Evolutionary conservation across 371 early-diverging fungal genomes (phyloP), one percentile per base, ranked within the genome.

Genomic region (Haplosporangium sp.): DNA sequence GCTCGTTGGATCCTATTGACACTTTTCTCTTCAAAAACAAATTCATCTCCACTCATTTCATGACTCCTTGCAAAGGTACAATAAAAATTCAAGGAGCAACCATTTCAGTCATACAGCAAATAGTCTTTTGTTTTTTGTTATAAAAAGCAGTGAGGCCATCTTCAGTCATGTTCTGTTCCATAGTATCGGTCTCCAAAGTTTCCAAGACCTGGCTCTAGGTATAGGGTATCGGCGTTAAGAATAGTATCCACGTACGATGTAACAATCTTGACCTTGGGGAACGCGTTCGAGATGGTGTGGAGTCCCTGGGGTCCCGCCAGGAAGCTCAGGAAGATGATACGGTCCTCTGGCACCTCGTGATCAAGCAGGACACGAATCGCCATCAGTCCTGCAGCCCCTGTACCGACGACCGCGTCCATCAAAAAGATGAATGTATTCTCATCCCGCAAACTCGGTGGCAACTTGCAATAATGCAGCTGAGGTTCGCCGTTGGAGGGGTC

Each of bases 351-450:
- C 4, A 96, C 94, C 59, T 91, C 90, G 67, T 97, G 95, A 80
- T 96, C 98, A 12, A 94, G 72, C 62, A 96, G 80, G 23, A 96
- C 95, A 29, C 95, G 91, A 41, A 97, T 91, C 7, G 98, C 96
- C 96, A 96, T 96, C 79, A 96, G 64, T 5, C 94, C 96, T 12
- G 95, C 94, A 11, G 96, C 98, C 36, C 98, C 97, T 12, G 94
- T 92, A 3, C 92, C 93, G 21, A 95, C 84, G 42, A 91, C 90
- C 5, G 94, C 91, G 80, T 95, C 95, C 85, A 84, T 81, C 51
- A 66, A 62, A 18, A 77, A 67, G 62, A 64, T 68, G 43, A 60
- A 75, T 7, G 62, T 67, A 55, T 70, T 62, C 16, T 40, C 43
- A 2, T 62, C 42, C 10, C 51, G 40, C 0, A 55, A 21, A 18